Evolutionary conservation across 179 eudicot genomes (phyloP).

Genomic region (Actinidia chinensis): DNA sequence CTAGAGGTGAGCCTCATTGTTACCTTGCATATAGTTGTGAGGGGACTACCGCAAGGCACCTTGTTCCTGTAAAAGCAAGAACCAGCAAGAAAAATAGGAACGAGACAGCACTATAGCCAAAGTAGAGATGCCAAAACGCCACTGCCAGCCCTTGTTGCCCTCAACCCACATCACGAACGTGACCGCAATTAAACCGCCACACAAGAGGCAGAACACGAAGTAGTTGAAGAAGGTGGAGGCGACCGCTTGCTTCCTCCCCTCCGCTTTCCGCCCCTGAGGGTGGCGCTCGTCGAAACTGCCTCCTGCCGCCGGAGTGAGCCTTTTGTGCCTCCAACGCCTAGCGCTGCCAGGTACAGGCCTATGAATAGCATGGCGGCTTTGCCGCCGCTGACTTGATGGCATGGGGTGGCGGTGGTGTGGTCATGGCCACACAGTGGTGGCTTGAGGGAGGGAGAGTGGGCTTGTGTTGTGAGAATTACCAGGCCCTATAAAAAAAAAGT

Average conservation of each 20-base stretch:
- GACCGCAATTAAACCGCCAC: conserved; percentile 81
- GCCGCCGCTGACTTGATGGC: conserved; percentile 45
- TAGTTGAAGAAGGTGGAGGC: conserved; percentile 92
- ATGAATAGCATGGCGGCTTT: conserved; percentile 74
- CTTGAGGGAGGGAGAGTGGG: conserved; percentile 56
- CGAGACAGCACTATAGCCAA: conserved; percentile 59
- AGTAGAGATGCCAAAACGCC: conserved; percentile 84
- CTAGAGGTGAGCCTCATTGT: background rate
- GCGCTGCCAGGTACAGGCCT: conserved; percentile 83
- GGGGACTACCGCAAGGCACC: conserved; percentile 79
- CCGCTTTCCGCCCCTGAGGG: no score
- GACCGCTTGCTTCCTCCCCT: conserved; percentile 65
- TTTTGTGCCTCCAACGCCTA: conserved; percentile 87
- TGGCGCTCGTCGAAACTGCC: conserved; percentile 66
- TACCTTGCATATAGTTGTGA: conserved; percentile 75
- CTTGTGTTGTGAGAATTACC: conserved; percentile 65
- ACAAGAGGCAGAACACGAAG: conserved; percentile 70
- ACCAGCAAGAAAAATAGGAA: conserved; percentile 70
- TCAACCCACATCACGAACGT: conserved; percentile 91
- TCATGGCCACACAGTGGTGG: conserved; percentile 55
- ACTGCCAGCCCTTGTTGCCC: conserved; percentile 91
- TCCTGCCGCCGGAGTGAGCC: conserved; percentile 88
- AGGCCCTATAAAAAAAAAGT: conserved; percentile 34
- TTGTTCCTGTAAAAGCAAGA: conserved; percentile 63
- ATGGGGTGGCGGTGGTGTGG: conserved; percentile 24